These are phyloP conservation scores for Suhomyces anneliseae DNA, from an alignment of 1,139 yeast genomes.

Conservation along the genomic window DNA sequence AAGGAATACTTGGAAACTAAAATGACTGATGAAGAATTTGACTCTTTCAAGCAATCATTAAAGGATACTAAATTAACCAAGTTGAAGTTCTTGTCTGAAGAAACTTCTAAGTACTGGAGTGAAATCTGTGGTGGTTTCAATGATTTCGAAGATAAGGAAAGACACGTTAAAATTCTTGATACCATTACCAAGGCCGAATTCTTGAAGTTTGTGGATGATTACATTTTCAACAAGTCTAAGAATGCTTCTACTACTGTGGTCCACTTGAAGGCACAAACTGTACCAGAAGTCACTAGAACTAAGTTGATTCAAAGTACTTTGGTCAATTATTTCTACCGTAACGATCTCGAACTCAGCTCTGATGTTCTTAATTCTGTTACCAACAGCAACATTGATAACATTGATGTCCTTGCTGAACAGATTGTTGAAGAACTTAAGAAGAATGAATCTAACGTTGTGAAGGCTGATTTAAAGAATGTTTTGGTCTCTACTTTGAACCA, in stretches of 20 bases:
- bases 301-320: constrained; percentile 31
- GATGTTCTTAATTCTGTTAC: constrained; percentile 29
- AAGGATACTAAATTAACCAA: constrained; percentile 66
- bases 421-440: constrained; percentile 13
- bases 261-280: constrained; percentile 64
- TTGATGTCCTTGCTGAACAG: constrained; percentile 17
- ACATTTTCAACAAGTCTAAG: constrained; percentile 29
- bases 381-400: constrained; percentile 19
- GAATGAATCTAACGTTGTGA: constrained; percentile 2
- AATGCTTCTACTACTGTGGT: constrained; percentile 55
- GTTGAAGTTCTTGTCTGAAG: constrained; percentile 76
- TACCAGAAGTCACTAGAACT: constrained; percentile 24
- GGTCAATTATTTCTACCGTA: constrained; percentile 26
- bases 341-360: constrained; percentile 25
- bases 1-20: constrained; percentile 33
- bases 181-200: constrained; percentile 58
- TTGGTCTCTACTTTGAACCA: constrained; percentile 13
- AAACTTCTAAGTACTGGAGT: constrained; percentile 63
- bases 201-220: constrained; percentile 50
- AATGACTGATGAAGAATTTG: constrained; percentile 63
- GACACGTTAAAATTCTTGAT: constrained; percentile 58
- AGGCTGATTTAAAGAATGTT: constrained; percentile 7
- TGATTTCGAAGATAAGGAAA: constrained; percentile 61
- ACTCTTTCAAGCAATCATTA: constrained; percentile 68
- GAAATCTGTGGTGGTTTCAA: constrained; percentile 74